Conservation (phyloP, 345 rosid species). For the Arabidopsis arenosa region DNA sequence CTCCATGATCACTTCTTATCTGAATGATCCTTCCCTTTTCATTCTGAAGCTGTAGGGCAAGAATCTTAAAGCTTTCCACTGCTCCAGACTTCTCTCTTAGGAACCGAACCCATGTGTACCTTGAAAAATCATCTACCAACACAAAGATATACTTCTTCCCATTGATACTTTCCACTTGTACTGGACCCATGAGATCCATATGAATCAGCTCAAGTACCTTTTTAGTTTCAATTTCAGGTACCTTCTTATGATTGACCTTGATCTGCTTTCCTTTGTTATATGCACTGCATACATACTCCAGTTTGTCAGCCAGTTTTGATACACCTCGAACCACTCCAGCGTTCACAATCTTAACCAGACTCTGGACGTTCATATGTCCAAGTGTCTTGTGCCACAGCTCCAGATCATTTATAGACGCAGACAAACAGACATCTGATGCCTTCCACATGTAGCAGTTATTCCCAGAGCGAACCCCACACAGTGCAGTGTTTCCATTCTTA, state of each 20-base stretch:
- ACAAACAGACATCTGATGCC: accelerated
- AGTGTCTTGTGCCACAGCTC: neutral
- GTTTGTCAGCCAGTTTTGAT: accelerated
- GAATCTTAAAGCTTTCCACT: neutral
- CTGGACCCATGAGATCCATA: neutral
- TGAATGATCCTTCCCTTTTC: neutral
- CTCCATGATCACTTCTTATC: neutral
- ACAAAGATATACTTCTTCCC: neutral
- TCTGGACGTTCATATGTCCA: neutral
- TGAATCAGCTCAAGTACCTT: neutral
- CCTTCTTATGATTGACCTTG: neutral
- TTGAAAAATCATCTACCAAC: neutral
- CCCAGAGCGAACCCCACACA: accelerated
- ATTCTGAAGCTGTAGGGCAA: neutral
- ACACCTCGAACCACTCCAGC: neutral
- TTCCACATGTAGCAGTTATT: neutral
- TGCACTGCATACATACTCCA: accelerated
- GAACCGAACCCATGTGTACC: neutral
- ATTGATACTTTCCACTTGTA: neutral
- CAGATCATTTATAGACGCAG: accelerated
- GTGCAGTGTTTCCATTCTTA: accelerated
- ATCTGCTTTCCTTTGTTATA: neutral
- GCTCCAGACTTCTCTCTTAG: neutral
- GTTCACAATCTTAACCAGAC: neutral
- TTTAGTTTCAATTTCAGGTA: accelerated